Base-by-base conservation (phyloP, 345 rosid species). In the Salix arbutifolia region DNA sequence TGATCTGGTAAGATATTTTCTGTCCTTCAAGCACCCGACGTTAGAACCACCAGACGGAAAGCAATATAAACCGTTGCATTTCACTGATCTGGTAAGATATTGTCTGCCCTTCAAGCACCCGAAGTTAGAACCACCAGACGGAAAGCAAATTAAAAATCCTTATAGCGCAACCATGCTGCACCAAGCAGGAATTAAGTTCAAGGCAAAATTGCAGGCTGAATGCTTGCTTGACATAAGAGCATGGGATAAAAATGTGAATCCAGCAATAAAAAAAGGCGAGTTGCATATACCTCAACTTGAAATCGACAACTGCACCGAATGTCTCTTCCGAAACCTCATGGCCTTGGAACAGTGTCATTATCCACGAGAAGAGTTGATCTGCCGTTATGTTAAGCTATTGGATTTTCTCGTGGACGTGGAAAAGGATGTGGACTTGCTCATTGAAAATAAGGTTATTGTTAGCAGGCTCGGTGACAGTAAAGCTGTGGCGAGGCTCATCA, bases 401-500 rank as follows among this genome's bases (percentile, higher is more conserved):
- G 82, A 82, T 75, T 80, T 56, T 16, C 85, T 85, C 37, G 67
- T 82, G 3, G 76, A 80, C 38, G 75, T 72, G 0, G 74, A 48
- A 1, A 23, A 52, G 13, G 85, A 80, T 14, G 81, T 70, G 38
- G 84, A 78, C 12, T 78, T 85, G 46, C 87, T 83, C 11, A 60
- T 82, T 44, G 77, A 73, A 64, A 85, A 74, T 44, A 73, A 31
- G 8, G 58, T 81, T 30, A 13, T 44, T 44, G 50, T 44, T 44
- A 3, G 50, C 17, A 44, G 50, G 50, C 50, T 44, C 3, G 50
- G 83, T 1, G 72, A 58, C 46, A 73, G 48, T 33, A 65, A 18
- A 19, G 42, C 82, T 19, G 83, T 76, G 60, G 85, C 75, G 8
- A 67, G 37, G 8, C 58, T 84, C 79, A 72, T 84, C 52, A 79